Evolutionary conservation across 768 basidiomycete species (phyloP), one percentile per base, ranked within the genome.

Genomic region (Dictyophora rubrovolvata): DNA sequence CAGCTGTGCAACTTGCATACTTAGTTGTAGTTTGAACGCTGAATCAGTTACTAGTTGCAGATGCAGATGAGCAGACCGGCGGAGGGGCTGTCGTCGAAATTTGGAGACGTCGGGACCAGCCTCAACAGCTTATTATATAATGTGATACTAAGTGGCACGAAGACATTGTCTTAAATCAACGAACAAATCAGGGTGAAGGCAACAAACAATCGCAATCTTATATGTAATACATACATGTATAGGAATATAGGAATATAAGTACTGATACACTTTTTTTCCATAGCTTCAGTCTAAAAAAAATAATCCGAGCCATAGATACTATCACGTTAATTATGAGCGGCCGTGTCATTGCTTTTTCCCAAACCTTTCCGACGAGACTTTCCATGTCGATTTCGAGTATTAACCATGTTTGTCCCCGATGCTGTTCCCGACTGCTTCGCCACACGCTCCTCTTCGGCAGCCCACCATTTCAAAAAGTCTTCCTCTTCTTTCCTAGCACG

Each of bases 381-480:
- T 14, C 42, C 42, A 42, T 12, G 12, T 42, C 42, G 42, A 2
- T 42, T 42, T 42, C n/a, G 42, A 4, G n/a, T 4, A n/a, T n/a
- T 42, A 14, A 14, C 42, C 11, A n/a, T 42, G n/a, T 42, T 12
- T 12, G 42, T 14, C 12, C 42, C n/a, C 11, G n/a, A 42, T 12
- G 42, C 42, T 9, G n/a, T 42, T n/a, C 14, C 21, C 3, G 74
- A 73, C 69, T 87, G 84, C 35, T 73, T 63, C 63, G 72, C 77
- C n/a, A 89, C 69, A 16, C 87, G 76, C 65, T 80, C 83, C 69
- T 92, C 89, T 69, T 95, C 93, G 7, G 77, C 83, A 1, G 81
- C 75, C 91, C 93, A 96, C 93, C 93, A 96, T 64, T 74, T 79
- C 69, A 94, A 69, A 68, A 96, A 97, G 61, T 89, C 88, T 3